Conservation (phyloP, 1,139 yeast species). For the Saccharomycopsis hybrid region DNA sequence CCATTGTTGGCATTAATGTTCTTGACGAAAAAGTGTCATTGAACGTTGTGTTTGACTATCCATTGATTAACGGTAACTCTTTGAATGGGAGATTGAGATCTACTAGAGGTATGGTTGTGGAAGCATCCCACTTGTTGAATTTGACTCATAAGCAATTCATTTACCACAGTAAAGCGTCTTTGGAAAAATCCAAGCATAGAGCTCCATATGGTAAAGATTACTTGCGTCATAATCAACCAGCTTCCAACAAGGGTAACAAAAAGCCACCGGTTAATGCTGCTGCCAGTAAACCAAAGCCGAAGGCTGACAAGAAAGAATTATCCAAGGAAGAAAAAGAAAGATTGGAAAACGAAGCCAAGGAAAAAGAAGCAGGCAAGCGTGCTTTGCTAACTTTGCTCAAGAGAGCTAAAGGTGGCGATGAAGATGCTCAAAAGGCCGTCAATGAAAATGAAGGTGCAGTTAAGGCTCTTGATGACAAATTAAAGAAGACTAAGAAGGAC, state of each 20-base stretch:
- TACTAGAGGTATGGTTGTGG: constrained; percentile 79
- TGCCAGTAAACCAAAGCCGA: constrained; percentile 18
- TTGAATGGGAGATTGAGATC: constrained; percentile 72
- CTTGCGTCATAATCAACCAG: constrained; percentile 9
- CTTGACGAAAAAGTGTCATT: constrained; percentile 37
- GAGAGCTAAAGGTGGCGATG: constrained; percentile 14
- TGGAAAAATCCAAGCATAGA: constrained; percentile 26
- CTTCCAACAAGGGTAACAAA: constrained; percentile 18
- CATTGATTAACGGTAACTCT: constrained; percentile 75
- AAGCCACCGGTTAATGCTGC: constrained; percentile 3
- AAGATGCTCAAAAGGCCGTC: neutral
- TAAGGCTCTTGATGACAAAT: constrained; percentile 2
- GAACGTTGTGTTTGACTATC: constrained; percentile 78
- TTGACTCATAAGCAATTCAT: constrained; percentile 67
- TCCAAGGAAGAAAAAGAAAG: constrained; percentile 19
- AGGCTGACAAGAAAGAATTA: constrained; percentile 22
- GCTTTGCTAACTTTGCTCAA: constrained; percentile 14
- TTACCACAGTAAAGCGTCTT: constrained; percentile 64
- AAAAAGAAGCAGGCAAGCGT: constrained; percentile 9
- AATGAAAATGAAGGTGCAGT: neutral
- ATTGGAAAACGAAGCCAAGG: constrained; percentile 12
- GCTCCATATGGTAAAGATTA: too few relatives aligned
- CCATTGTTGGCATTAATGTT: constrained; percentile 58
- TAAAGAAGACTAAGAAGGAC: constrained; percentile 6
- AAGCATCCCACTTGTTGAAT: constrained; percentile 77